Conservation (phyloP, 371 early-diverging fungal species). For the Rhizomucor pusillus region DNA sequence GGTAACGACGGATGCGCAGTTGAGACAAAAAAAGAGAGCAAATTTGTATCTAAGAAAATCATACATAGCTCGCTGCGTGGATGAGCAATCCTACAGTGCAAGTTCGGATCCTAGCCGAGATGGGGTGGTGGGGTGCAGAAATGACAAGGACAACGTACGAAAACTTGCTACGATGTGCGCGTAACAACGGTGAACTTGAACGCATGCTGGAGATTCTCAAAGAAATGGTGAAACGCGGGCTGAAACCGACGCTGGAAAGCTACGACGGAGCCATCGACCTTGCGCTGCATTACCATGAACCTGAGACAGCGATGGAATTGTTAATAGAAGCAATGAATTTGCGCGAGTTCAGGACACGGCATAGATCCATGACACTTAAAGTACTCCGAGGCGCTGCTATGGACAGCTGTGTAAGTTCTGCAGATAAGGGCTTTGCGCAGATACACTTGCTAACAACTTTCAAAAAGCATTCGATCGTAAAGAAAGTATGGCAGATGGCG, state of each 20-base stretch:
- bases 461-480: constrained; percentile 40
- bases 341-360: constrained; percentile 23
- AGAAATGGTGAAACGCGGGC: constrained; percentile 21
- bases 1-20: constrained; percentile 15
- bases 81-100: constrained; percentile 20
- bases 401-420: constrained; percentile 38
- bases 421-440: no score
- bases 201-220: constrained; percentile 38
- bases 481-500: constrained; percentile 43
- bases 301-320: constrained; percentile 29
- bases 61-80: constrained; percentile 21
- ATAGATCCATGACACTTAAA: constrained; percentile 25
- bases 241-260: constrained; percentile 8
- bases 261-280: constrained; percentile 20
- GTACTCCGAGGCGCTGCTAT: constrained; percentile 47
- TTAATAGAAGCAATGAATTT: constrained; percentile 40
- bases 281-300: constrained; percentile 17
- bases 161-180: constrained; percentile 24
- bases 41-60: neutral
- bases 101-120: constrained; percentile 21
- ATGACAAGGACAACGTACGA: constrained; percentile 18
- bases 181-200: constrained; percentile 38
- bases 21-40: no score
- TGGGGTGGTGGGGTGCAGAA: constrained; percentile 13
- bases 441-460: neutral